A percentile compares a stretch with the other conserved stretches of the same genome.
phyloP scores from a whole-genome alignment of 129 eudicot genomes.

The Calendula officinalis region DNA sequence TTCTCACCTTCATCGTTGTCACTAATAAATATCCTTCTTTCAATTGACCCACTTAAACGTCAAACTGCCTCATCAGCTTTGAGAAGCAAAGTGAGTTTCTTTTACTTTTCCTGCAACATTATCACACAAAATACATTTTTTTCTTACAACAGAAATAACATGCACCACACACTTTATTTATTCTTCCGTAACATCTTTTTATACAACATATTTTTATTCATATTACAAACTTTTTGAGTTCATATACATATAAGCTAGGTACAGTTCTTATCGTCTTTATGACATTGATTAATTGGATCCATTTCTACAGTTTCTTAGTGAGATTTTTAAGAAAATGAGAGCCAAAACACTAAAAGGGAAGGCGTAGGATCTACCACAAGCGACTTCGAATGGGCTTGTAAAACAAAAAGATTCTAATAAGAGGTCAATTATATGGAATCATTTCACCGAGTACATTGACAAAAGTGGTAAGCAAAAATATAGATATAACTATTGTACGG shows the following conservation, averaged over 20 bases:
- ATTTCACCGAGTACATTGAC: background rate
- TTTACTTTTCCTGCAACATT: background rate
- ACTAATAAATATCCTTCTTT: constrained; percentile 55
- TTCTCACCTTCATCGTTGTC: constrained; percentile 56
- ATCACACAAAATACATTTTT: no score
- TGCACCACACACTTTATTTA: no score
- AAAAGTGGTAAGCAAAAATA: no score
- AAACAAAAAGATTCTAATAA: background rate
- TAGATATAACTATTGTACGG: no score
- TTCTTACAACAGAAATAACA: no score
- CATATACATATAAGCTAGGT: no score
- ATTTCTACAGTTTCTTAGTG: constrained; percentile 8
- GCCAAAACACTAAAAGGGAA: constrained; percentile 8
- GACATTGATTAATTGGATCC: background rate
- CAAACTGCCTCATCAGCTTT: constrained; percentile 57
- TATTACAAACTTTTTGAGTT: no score
- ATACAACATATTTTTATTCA: no score
- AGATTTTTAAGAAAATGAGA: background rate
- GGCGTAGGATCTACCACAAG: background rate
- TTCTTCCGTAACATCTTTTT: no score
- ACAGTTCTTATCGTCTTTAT: no score
- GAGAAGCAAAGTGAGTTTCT: constrained; percentile 46
- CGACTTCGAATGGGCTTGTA: background rate
- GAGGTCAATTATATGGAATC: constrained; percentile 12
- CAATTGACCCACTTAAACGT: constrained; percentile 64